A percentile compares a stretch with the other conserved stretches of the same genome.
These are phyloP conservation scores for Stenocarpella maydis DNA, from an alignment of 2,329 filamentous ascomycete genomes.

Conservation along the genomic window DNA sequence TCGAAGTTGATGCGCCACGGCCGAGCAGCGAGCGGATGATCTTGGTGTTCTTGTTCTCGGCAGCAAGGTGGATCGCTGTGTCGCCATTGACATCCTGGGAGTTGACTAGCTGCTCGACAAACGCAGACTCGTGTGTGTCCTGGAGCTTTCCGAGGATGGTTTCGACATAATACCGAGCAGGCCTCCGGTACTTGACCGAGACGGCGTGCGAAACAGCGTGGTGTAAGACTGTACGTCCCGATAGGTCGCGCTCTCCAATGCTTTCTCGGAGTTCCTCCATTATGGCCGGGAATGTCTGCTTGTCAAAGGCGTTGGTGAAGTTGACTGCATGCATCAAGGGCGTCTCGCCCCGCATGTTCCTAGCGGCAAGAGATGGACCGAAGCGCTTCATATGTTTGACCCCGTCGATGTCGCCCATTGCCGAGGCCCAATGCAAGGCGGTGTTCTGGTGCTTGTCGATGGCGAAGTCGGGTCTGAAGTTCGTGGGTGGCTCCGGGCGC, in stretches of 20 bases:
- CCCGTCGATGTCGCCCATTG: constrained; percentile 95
- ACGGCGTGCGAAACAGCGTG: constrained; percentile 75
- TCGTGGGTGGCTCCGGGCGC: constrained; percentile 80
- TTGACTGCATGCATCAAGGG: constrained; percentile 93
- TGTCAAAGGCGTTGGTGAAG: constrained; percentile 97
- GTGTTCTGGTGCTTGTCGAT: constrained; percentile 95
- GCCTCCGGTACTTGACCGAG: constrained; percentile 77
- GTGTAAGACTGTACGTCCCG: constrained; percentile 89
- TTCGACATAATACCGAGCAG: constrained; percentile 90
- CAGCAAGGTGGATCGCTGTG: constrained; percentile 79
- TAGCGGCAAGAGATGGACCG: constrained; percentile 75
- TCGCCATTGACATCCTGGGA: constrained; percentile 87
- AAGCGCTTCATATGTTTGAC: constrained; percentile 87
- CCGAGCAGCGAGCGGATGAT: constrained; percentile 82
- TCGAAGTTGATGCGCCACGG: constrained; percentile 83
- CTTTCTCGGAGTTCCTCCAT: constrained; percentile 86
- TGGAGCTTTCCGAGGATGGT: constrained; percentile 87
- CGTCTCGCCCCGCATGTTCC: constrained; percentile 81
- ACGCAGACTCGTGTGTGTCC: constrained; percentile 77
- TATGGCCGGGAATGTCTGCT: constrained; percentile 85
- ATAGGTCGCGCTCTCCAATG: constrained; percentile 79
- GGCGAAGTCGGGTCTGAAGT: constrained; percentile 88
- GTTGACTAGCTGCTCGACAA: constrained; percentile 82
- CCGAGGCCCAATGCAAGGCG: constrained; percentile 94
- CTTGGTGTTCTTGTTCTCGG: constrained; percentile 86